Percentiles rank a stretch among this genome's conserved stretches.
These are phyloP conservation scores for Strobilomyces confusus DNA, from an alignment of 768 basidiomycete genomes.

Conservation along the genomic window DNA sequence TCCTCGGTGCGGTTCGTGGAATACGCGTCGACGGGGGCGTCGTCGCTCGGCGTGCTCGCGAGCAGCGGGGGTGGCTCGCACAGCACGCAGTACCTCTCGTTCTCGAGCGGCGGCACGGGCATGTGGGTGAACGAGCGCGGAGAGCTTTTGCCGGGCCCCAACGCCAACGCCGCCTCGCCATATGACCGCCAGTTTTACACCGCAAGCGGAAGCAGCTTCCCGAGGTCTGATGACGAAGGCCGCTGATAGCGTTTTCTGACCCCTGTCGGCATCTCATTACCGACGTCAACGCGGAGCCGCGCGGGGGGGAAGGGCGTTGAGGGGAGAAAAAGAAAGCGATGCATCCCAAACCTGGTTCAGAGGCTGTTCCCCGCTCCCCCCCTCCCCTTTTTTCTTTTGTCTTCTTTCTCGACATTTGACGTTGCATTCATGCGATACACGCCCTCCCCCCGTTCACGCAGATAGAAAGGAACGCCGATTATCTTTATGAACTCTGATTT, in stretches of 20 bases:
- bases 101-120: slow-evolving; percentile 20
- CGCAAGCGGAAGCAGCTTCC: slow-evolving; percentile 13
- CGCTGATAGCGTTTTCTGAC: neutral
- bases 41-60: neutral
- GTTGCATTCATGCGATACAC: slow-evolving; percentile 7
- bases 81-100: slow-evolving; percentile 26
- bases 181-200: slow-evolving; percentile 15
- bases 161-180: slow-evolving; percentile 5
- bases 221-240: slow-evolving; percentile 6
- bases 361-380: too few relatives aligned
- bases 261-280: neutral
- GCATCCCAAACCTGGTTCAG: neutral
- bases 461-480: slow-evolving; percentile 15
- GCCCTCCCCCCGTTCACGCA: too few relatives aligned
- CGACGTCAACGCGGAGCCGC: neutral
- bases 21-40: neutral
- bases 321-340: neutral
- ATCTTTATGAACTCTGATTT: slow-evolving; percentile 21
- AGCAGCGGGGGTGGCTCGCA: slow-evolving; percentile 11
- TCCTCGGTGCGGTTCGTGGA: slow-evolving; percentile 26
- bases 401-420: neutral
- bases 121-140: slow-evolving; percentile 28
- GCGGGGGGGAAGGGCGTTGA: too few relatives aligned
- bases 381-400: neutral
- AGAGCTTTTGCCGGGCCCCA: slow-evolving; percentile 15